Evolutionary conservation across 2,329 filamentous ascomycete species (phyloP).

Genomic region (Diaporthe eres): DNA sequence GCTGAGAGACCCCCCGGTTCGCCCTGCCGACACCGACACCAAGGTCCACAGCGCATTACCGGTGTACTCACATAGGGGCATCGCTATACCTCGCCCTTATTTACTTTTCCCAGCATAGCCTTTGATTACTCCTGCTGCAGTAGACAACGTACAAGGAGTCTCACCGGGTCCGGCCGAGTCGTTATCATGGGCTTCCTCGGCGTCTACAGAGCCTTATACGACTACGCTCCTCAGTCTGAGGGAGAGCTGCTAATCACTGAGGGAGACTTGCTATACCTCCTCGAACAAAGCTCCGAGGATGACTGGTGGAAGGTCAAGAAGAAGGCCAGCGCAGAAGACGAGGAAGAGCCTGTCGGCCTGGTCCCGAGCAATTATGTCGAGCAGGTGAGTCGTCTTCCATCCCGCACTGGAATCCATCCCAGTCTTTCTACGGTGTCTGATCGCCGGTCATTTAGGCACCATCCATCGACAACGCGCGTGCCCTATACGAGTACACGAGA

Average conservation of each 20-base stretch:
- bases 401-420: background rate
- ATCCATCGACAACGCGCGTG: conserved; percentile 79
- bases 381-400: conserved; percentile 73
- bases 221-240: conserved; percentile 89
- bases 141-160: conserved; percentile 12
- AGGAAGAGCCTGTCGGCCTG: conserved; percentile 90
- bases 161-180: conserved; percentile 14
- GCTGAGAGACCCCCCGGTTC: conserved; percentile 34
- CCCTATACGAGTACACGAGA: conserved; percentile 97
- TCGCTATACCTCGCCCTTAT: background rate
- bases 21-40: conserved; percentile 31
- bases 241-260: conserved; percentile 88
- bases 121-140: conserved; percentile 22
- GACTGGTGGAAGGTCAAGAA: conserved; percentile 98
- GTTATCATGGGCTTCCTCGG: conserved; percentile 88
- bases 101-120: background rate
- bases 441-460: conserved; percentile 59
- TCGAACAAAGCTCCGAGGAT: conserved; percentile 84
- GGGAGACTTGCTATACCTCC: conserved; percentile 88
- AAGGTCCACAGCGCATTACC: conserved; percentile 30
- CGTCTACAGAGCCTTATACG: conserved; percentile 91
- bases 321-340: conserved; percentile 84
- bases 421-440: conserved; percentile 19
- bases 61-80: conserved; percentile 25
- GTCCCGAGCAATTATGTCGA: conserved; percentile 97